Evolutionary conservation across 345 rosid genomes (phyloP), one percentile per base, ranked within the genome.

Genomic region (Cardamine occulta): DNA sequence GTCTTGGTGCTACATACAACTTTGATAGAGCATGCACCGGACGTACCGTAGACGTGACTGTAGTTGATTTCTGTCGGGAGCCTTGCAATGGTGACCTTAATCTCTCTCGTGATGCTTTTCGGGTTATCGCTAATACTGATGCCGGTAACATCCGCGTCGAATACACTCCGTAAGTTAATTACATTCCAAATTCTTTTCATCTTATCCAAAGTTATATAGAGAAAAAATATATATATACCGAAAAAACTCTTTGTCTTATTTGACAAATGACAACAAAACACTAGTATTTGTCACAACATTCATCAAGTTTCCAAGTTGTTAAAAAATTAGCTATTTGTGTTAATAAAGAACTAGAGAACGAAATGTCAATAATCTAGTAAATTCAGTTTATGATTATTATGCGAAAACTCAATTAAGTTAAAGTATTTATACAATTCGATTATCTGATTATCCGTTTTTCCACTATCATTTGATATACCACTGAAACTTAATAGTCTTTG

Each of bases 101-200:
- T 35, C 84, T 87, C 23, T 85, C 88, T 70, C 74, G 67, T 58
- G 86, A 81, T n/a, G 91, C 91, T 65, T 87, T 87, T 26, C 42
- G 77, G 2, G 13, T 28, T 40, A 87, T 85, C 13, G 89, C 91
- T 29, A 72, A 87, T 67, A 18, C 65, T 37, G n/a, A 65, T 26
- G 89, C 87, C 2, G 89, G 91, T 1, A 81, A 66, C 35, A 12
- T 87, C 66, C 53, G 35, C 8, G 76, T 85, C 31, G 78, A 63
- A 13, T 75, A 53, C 10, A 54, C 54, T 26, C 75, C 64, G 80
- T 76, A 76, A 69, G 80, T 69, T 24, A 24, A 24, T 24, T 51
- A 5, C 47, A 56, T 66, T 56, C 18, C 9, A 1, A 34, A 21
- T 51, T 23, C 4, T 73, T 39, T 8, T 52, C 32, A 40, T 51